These are phyloP conservation scores for Colletotrichum musicola DNA, from an alignment of 2,329 filamentous ascomycete species.

Conservation along the genomic window DNA sequence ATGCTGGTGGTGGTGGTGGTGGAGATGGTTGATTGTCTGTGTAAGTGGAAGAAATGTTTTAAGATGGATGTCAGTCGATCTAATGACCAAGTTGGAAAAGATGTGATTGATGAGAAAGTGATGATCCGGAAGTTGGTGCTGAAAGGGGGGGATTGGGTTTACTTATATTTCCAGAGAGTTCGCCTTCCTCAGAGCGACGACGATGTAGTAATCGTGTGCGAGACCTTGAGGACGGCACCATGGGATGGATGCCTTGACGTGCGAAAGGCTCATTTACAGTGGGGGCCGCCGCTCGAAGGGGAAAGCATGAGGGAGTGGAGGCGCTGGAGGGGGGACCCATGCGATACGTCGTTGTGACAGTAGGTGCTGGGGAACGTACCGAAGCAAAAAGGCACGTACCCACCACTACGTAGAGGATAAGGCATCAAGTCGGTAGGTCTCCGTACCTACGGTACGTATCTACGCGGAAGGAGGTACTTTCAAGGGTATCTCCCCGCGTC, in stretches of 20 bases:
- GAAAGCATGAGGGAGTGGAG: conserved; percentile 36
- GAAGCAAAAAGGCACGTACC: neutral
- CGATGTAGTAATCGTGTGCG: conserved; percentile 33
- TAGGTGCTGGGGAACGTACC: conserved; percentile 17
- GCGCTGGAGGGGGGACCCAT: conserved; percentile 27
- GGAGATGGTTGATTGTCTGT: conserved; percentile 6
- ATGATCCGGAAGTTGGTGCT: accelerated
- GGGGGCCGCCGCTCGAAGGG: conserved; percentile 29
- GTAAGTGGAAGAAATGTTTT: conserved; percentile 18
- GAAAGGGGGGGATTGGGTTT: conserved; percentile 3
- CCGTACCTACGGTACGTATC: too few relatives aligned
- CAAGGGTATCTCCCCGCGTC: neutral
- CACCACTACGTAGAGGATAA: too few relatives aligned
- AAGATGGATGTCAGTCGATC: neutral
- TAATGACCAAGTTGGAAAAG: neutral
- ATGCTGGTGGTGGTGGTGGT: conserved; percentile 19
- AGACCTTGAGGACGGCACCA: conserved; percentile 19
- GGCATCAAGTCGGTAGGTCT: too few relatives aligned
- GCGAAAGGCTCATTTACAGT: conserved; percentile 37
- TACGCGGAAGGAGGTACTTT: too few relatives aligned
- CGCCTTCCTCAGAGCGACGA: conserved; percentile 35
- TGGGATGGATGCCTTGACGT: conserved; percentile 37
- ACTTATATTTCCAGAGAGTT: conserved; percentile 30
- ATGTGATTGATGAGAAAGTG: neutral
- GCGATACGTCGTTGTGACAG: conserved; percentile 25